These are phyloP conservation scores for Tagetes patula DNA, from an alignment of 129 eudicot genomes.

Conservation along the genomic window DNA sequence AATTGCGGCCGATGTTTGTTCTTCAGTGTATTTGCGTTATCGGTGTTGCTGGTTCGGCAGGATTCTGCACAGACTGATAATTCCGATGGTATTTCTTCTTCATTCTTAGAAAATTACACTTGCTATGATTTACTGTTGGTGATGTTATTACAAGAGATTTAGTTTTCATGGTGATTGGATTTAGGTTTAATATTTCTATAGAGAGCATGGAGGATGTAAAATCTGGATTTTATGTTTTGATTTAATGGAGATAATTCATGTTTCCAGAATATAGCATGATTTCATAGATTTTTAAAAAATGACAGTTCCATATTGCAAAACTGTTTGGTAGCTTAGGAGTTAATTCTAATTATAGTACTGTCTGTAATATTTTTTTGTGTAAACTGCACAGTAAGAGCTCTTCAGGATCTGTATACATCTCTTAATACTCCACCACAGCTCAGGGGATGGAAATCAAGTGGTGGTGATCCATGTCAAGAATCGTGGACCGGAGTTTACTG, in stretches of 20 bases:
- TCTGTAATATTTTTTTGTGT: conserved; percentile 11
- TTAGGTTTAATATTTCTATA: neutral
- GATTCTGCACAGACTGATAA: conserved; percentile 52
- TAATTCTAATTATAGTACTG: neutral
- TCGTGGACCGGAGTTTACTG: conserved; percentile 79
- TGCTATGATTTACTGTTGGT: neutral
- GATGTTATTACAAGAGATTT: conserved; percentile 9
- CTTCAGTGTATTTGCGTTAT: conserved; percentile 37
- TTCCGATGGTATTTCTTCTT: conserved; percentile 50
- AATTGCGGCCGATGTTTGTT: conserved; percentile 30
- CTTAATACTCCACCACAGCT: conserved; percentile 68
- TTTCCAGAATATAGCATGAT: neutral
- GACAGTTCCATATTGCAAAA: neutral
- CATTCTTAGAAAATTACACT: neutral
- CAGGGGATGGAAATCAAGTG: conserved; percentile 59
- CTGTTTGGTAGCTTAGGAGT: neutral
- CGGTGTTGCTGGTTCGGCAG: conserved; percentile 27
- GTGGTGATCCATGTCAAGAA: conserved; percentile 87
- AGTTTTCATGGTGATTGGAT: conserved; percentile 4
- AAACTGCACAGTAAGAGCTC: conserved; percentile 58
- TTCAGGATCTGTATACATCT: conserved; percentile 69
- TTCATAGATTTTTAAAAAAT: neutral
- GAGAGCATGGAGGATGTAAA: neutral
- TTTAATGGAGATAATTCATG: neutral
- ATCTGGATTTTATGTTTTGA: neutral